These are phyloP conservation scores for Cucurbita moschata DNA, from an alignment of 306 rosid species.

Conservation along the genomic window DNA sequence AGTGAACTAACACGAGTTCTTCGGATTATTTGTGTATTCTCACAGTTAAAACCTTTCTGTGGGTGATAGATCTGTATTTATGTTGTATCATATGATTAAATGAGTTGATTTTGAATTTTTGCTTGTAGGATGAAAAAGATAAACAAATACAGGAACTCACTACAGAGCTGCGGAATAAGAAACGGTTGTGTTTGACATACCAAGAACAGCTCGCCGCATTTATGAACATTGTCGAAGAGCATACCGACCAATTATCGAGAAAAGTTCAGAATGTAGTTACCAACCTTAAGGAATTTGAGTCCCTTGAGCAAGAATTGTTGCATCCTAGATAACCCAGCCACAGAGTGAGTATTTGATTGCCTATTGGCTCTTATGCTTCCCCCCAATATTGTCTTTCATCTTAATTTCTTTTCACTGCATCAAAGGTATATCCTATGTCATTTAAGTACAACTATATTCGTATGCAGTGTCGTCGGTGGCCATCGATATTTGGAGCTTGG, in stretches of 20 bases:
- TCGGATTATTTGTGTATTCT: background rate
- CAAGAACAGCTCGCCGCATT: slow-evolving; percentile 58
- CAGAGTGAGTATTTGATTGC: slow-evolving; percentile 23
- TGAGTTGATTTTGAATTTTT: background rate
- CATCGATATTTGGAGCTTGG: background rate
- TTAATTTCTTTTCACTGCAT: background rate
- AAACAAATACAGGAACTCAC: slow-evolving; percentile 83
- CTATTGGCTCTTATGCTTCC: background rate
- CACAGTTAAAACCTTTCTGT: background rate
- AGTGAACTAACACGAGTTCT: background rate
- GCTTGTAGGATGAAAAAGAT: slow-evolving; percentile 78
- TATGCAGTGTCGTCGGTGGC: background rate
- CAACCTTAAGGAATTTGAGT: slow-evolving; percentile 70
- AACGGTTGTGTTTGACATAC: slow-evolving; percentile 63
- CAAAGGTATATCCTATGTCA: background rate
- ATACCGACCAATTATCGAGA: slow-evolving; percentile 44
- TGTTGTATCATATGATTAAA: slow-evolving; percentile 2
- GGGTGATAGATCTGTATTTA: background rate
- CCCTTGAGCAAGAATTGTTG: slow-evolving; percentile 41
- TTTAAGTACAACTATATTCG: background rate
- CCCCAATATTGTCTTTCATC: background rate
- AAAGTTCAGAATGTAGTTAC: slow-evolving; percentile 54
- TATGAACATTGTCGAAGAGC: slow-evolving; percentile 75
- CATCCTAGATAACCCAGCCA: slow-evolving; percentile 31
- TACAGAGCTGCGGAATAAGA: slow-evolving; percentile 71